Conservation (phyloP, 1,284 basidiomycete species). For the Microbotryomycetes sp. region DNA sequence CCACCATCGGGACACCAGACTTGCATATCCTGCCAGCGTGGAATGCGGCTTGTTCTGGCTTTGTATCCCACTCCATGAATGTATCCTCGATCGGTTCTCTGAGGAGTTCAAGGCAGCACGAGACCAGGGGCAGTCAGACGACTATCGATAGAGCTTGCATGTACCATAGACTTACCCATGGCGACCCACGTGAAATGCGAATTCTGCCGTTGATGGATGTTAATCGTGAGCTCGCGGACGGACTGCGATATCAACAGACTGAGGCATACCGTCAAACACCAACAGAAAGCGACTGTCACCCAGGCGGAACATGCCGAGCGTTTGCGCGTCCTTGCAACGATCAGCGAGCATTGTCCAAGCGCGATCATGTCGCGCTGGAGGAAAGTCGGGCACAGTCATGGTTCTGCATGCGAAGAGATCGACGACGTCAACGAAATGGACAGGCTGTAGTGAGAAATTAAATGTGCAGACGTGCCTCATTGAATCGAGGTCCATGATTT, state of each 20-base stretch:
- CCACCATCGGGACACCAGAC: neutral
- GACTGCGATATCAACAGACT: neutral
- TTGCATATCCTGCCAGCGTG: conserved; percentile 69
- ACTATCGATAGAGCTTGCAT: no score
- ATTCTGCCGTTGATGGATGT: conserved; percentile 56
- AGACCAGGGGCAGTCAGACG: no score
- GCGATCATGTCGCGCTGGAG: conserved; percentile 62
- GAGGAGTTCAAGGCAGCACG: no score
- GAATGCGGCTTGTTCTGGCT: conserved; percentile 76
- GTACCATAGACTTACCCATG: conserved; percentile 61
- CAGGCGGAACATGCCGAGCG: conserved; percentile 81
- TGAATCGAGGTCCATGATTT: conserved; percentile 79
- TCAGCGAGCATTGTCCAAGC: conserved; percentile 64
- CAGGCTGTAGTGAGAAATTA: neutral
- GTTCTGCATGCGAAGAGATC: neutral
- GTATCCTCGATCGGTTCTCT: conserved; percentile 20
- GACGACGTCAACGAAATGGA: neutral
- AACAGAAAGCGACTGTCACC: conserved; percentile 72
- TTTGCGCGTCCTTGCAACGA: conserved; percentile 67
- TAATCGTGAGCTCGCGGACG: neutral
- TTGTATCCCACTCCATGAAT: conserved; percentile 88
- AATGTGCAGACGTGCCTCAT: conserved; percentile 52
- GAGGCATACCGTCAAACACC: conserved; percentile 72
- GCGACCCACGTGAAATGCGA: conserved; percentile 82
- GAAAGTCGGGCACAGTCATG: conserved; percentile 57